Evolutionary conservation across 805 yeast genomes (phyloP), one percentile per base, ranked within the genome.

Genomic region (Starmerella gropengiesseri): DNA sequence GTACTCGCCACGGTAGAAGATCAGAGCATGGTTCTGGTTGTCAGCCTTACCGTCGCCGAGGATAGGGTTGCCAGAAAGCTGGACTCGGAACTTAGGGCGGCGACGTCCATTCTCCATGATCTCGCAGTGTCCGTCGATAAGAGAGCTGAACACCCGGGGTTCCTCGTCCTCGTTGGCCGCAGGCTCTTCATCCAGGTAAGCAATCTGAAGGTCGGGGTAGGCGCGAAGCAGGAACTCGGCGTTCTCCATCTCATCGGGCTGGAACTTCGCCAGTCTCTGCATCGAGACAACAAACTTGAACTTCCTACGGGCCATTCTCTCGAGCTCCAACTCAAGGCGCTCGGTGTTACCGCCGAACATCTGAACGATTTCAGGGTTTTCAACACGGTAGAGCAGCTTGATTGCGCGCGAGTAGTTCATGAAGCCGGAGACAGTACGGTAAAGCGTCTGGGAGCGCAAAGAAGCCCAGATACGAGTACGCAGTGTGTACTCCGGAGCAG

Each of bases 381-480:
- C 97, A 56, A 91, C 94, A 67, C 94, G 81, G 69, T 85, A 86
- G 47, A 89, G 70, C 57, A 89, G 69, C 65, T 87, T 91, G 59
- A 89, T 85, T 23, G 98, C 97, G 64, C 95, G 80, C 23, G 95
- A 81, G 63, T 89, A 89, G 69, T 89, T 91, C 98, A 89, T 89
- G 70, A 89, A 91, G 59, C 98, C 98, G 43, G 95, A 83, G 41
- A 89, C 89, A 37, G 98, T 91, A 65, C 98, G 80, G 69, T 89
- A 89, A 57, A 89, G 69, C 27, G 98, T 91, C 70, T 89, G 98
- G 31, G 95, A 81, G 67, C 98, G 78, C 57, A 91, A 74, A 21
- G 97, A 89, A 31, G 98, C 98, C 98, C 98, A 89, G 55, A 89
- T 85, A 69, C 98, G 75, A 8, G 97, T 91, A 69, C 98, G 79